A percentile compares a stretch with the other conserved stretches of the same genome.
These are phyloP conservation scores for Ascochyta pisi DNA, from an alignment of 2,329 filamentous ascomycete species.

Conservation along the genomic window DNA sequence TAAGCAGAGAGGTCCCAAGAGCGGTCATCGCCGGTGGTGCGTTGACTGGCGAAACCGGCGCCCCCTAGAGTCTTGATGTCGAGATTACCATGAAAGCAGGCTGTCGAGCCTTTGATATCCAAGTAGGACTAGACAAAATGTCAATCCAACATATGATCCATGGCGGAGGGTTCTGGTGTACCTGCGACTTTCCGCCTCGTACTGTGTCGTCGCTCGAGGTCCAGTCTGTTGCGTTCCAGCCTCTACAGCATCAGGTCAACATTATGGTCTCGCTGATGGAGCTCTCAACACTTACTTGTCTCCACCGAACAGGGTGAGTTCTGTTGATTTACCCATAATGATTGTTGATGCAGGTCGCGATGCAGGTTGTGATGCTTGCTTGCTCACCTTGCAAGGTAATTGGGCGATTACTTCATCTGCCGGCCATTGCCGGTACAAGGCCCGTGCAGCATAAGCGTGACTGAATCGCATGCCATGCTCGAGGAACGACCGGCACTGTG, in stretches of 20 bases:
- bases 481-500: background rate
- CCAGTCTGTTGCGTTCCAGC: conserved; percentile 69
- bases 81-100: conserved; percentile 70
- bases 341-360: conserved; percentile 1
- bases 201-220: conserved; percentile 76
- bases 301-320: conserved; percentile 40
- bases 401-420: conserved; percentile 17
- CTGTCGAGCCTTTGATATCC: conserved; percentile 48
- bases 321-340: conserved; percentile 28
- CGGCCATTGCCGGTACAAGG: background rate
- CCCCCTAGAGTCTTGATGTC: conserved; percentile 79
- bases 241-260: conserved; percentile 47
- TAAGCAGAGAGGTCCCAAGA: conserved; percentile 70
- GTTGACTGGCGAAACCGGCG: conserved; percentile 82
- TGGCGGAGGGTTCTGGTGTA: conserved; percentile 38
- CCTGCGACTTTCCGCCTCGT: conserved; percentile 72
- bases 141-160: background rate
- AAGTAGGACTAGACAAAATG: conserved; percentile 53
- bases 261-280: background rate
- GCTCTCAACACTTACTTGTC: conserved; percentile 30
- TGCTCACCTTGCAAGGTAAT: background rate
- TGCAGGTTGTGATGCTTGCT: conserved; percentile 5
- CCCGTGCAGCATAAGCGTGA: conserved; percentile 17
- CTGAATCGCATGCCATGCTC: conserved; percentile 8
- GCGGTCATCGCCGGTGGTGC: conserved; percentile 64